Evolutionary conservation across 495 filamentous ascomycete genomes (phyloP).

Genomic region (Xylaria flabelliformis): DNA sequence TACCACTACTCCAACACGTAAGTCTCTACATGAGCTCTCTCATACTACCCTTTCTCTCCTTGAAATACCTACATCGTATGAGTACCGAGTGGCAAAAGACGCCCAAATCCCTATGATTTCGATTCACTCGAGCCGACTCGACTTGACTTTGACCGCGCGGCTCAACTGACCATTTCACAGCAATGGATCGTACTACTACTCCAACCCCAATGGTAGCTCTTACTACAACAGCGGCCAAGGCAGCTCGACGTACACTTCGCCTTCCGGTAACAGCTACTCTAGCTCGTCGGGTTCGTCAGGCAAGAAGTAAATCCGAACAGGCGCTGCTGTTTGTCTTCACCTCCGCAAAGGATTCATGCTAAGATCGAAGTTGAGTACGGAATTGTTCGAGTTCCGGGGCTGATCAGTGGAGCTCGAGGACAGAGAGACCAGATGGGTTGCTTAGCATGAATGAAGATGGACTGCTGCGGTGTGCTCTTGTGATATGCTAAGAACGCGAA

Average conservation of each 20-base stretch:
- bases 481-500: neutral
- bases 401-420: neutral
- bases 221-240: slow-evolving; percentile 56
- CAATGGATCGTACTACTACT: slow-evolving; percentile 66
- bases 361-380: neutral
- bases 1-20: slow-evolving; percentile 65
- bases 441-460: neutral
- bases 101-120: neutral
- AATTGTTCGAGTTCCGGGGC: neutral
- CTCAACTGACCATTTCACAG: slow-evolving; percentile 31
- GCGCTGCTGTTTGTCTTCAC: neutral
- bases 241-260: slow-evolving; percentile 50
- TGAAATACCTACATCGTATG: neutral
- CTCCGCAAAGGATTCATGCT: neutral
- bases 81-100: neutral
- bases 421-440: neutral
- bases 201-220: slow-evolving; percentile 58
- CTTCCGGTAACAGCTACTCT: slow-evolving; percentile 39
- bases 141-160: neutral
- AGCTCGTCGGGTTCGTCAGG: slow-evolving; percentile 27
- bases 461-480: neutral
- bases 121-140: neutral
- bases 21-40: slow-evolving; percentile 31
- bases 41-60: neutral
- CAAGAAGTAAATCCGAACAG: slow-evolving; percentile 21